Evolutionary conservation across 2,329 filamentous ascomycete genomes (phyloP).

Genomic region (Hypomyces rosellus): DNA sequence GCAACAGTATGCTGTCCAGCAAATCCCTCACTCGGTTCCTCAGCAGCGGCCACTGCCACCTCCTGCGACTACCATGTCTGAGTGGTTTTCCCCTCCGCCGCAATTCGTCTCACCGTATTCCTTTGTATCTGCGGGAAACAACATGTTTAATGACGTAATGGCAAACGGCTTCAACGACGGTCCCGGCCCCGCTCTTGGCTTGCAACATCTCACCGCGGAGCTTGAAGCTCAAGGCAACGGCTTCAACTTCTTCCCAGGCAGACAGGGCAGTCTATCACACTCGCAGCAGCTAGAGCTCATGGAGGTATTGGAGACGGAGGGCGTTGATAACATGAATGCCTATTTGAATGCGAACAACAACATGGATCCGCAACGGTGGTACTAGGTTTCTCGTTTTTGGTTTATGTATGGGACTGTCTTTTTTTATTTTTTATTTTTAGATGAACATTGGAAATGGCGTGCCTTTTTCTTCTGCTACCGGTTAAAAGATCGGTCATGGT

Average conservation of each 20-base stretch:
- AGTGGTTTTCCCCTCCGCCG: conserved; percentile 50
- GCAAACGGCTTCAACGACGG: conserved; percentile 24
- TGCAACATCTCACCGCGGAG: conserved; percentile 25
- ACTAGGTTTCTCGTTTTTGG: conserved; percentile 16
- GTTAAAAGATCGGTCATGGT: not conserved
- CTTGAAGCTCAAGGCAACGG: conserved; percentile 19
- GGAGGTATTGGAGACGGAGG: conserved; percentile 68
- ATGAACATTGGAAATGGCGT: not conserved
- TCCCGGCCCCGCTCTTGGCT: conserved; percentile 24
- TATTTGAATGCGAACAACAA: conserved; percentile 41
- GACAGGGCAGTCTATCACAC: conserved; percentile 66
- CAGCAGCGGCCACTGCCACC: conserved; percentile 40
- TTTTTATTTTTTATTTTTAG: not conserved
- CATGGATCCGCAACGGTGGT: conserved; percentile 28
- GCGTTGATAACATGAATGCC: conserved; percentile 54
- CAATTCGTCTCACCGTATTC: conserved; percentile 49
- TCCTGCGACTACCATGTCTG: conserved; percentile 33
- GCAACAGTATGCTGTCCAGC: conserved; percentile 34
- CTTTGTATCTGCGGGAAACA: conserved; percentile 36
- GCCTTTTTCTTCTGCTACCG: too few species aligned
- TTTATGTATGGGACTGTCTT: not conserved
- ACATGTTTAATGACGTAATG: conserved; percentile 36
- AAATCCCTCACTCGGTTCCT: conserved; percentile 27
- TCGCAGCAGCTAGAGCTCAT: conserved; percentile 80
- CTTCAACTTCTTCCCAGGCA: conserved; percentile 37